Evolutionary conservation across 345 rosid genomes (phyloP).

Genomic region (Viola odorata): DNA sequence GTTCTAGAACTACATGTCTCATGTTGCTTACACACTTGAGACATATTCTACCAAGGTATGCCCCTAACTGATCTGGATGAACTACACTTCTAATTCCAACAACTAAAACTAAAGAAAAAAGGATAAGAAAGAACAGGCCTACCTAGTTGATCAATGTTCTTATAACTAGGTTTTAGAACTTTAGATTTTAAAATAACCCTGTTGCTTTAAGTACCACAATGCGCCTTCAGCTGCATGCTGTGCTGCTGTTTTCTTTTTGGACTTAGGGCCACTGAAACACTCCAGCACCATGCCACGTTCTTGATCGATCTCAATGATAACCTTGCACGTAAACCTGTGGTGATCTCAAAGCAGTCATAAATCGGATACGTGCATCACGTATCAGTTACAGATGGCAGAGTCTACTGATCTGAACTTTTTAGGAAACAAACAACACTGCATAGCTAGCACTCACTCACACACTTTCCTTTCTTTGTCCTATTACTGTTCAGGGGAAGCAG

Average conservation of each 20-base stretch:
- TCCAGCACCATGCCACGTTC: conserved; percentile 23
- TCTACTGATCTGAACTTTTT: too few species aligned
- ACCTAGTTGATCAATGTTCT: too few species aligned
- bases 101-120: not conserved
- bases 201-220: conserved; percentile 51
- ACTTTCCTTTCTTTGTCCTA: too few species aligned
- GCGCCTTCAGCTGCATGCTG: conserved; percentile 70
- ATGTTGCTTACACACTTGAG: too few species aligned
- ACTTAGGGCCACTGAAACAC: conserved; percentile 37
- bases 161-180: not conserved
- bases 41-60: too few species aligned
- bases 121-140: too few species aligned
- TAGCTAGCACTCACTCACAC: too few species aligned
- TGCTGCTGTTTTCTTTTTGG: conserved; percentile 49
- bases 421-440: too few species aligned
- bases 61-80: too few species aligned
- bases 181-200: conserved; percentile 24
- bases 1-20: too few species aligned
- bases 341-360: not conserved
- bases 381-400: not conserved
- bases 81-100: too few species aligned
- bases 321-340: conserved; percentile 45
- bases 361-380: not conserved
- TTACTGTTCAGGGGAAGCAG: not conserved
- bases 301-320: conserved; percentile 29